Evolutionary conservation across 352 stramenopile genomes (phyloP).

Genomic region (Globisporangium camurandrum): DNA sequence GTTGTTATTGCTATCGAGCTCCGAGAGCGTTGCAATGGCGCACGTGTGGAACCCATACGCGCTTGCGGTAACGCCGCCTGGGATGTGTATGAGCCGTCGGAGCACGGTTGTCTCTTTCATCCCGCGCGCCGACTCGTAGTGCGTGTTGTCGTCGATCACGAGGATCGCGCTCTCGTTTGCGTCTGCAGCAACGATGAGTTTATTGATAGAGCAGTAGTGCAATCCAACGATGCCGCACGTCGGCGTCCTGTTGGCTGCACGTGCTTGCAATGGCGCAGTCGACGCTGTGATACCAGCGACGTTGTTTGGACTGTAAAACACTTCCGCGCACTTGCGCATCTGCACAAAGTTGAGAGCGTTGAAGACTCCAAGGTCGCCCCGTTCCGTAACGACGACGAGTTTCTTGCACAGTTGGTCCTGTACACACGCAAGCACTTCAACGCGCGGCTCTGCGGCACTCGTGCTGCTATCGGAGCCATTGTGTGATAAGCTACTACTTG

Average conservation of each 20-base stretch:
- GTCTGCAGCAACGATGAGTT: constrained; percentile 50
- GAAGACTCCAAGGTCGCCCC: constrained; percentile 53
- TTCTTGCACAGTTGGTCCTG: constrained; percentile 58
- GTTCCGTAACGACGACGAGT: constrained; percentile 46
- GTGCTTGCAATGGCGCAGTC: neutral
- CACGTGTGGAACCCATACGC: constrained; percentile 62
- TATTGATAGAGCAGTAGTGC: constrained; percentile 74
- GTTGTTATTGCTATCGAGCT: constrained; percentile 18
- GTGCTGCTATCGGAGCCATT: constrained; percentile 10
- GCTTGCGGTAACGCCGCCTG: constrained; percentile 37
- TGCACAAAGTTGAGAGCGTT: constrained; percentile 72
- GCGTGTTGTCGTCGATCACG: constrained; percentile 61
- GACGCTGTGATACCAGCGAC: neutral
- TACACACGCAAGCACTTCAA: constrained; percentile 38
- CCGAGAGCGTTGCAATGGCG: constrained; percentile 53
- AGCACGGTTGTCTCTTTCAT: constrained; percentile 37
- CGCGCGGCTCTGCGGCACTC: constrained; percentile 19
- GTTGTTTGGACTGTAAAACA: constrained; percentile 16
- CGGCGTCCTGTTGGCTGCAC: constrained; percentile 4
- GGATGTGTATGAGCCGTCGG: constrained; percentile 49
- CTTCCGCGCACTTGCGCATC: constrained; percentile 55
- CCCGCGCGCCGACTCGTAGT: constrained; percentile 34
- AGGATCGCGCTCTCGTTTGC: constrained; percentile 36
- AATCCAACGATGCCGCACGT: constrained; percentile 46
- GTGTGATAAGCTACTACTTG: constrained; percentile 5